Percentiles rank a stretch among this genome's conserved stretches.
phyloP scores from a whole-genome alignment of 2,329 filamentous ascomycete species.

The Cladobotryum protrusum region DNA sequence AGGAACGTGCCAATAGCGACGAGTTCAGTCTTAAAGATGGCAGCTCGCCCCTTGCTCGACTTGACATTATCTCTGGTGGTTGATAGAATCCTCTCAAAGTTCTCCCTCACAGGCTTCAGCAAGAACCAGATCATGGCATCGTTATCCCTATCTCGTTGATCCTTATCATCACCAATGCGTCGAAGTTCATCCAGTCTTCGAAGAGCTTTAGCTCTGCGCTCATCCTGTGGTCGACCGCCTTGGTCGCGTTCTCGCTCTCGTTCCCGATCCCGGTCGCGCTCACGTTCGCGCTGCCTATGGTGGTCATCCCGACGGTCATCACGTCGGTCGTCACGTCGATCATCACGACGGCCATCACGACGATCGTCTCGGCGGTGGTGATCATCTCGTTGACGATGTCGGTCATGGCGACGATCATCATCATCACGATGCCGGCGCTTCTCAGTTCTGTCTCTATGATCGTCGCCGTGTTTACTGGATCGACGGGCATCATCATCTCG shows the following conservation, averaged over 20 bases:
- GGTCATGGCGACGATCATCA: slow-evolving; percentile 26
- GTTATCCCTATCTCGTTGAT: slow-evolving; percentile 40
- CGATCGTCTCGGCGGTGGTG: slow-evolving; percentile 23
- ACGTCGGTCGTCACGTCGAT: slow-evolving; percentile 17
- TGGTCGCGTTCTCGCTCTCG: slow-evolving; percentile 20
- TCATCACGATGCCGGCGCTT: slow-evolving; percentile 25
- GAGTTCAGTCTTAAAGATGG: slow-evolving; percentile 55
- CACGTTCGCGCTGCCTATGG: slow-evolving; percentile 13
- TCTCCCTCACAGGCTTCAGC: slow-evolving; percentile 53
- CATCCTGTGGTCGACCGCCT: slow-evolving; percentile 30
- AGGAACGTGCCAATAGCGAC: slow-evolving; percentile 59
- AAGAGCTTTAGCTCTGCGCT: slow-evolving; percentile 36
- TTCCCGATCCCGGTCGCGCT: slow-evolving; percentile 19
- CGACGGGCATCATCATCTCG: slow-evolving; percentile 36
- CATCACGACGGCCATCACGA: slow-evolving; percentile 17
- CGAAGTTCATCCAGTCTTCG: slow-evolving; percentile 38
- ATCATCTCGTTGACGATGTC: slow-evolving; percentile 32
- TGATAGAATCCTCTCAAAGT: slow-evolving; percentile 52
- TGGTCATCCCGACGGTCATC: slow-evolving; percentile 17
- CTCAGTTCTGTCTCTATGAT: slow-evolving; percentile 31
- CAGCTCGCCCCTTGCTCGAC: slow-evolving; percentile 55
- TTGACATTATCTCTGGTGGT: slow-evolving; percentile 58
- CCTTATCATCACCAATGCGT: slow-evolving; percentile 42
- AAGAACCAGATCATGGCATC: slow-evolving; percentile 44
- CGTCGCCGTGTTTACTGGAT: slow-evolving; percentile 30